Percentiles rank a stretch among this genome's conserved stretches.
Conservation (phyloP, 805 yeast species). For the Wickerhamiella australiensis region DNA sequence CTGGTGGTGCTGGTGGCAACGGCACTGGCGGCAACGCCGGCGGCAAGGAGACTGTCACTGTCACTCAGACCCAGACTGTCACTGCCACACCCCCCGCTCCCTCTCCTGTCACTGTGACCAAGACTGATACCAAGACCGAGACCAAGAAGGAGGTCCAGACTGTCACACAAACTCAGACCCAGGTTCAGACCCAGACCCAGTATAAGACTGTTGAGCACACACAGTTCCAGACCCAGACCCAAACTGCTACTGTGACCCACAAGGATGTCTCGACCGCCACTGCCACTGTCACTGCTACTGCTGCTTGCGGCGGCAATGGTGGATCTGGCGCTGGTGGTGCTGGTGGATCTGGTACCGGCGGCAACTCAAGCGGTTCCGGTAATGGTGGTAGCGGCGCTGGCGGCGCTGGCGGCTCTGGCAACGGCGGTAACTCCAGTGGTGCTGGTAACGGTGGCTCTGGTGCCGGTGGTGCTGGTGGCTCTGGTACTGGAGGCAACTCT, state of each 20-base stretch:
- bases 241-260: constrained; percentile 1
- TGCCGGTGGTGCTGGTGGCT: neutral
- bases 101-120: neutral
- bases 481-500: neutral
- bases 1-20: neutral
- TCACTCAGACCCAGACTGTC: neutral
- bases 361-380: neutral
- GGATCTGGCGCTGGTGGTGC: neutral
- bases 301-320: neutral
- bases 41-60: constrained; percentile 5
- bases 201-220: neutral
- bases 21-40: neutral
- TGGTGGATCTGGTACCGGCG: neutral
- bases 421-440: neutral
- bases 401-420: neutral
- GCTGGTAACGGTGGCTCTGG: neutral
- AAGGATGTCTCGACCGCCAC: neutral
- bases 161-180: neutral
- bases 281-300: neutral
- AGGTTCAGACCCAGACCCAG: neutral
- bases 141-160: neutral
- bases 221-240: neutral
- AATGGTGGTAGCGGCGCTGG: neutral
- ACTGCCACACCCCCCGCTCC: neutral
- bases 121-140: neutral